Evolutionary conservation across 495 filamentous ascomycete species (phyloP).

Genomic region (Hyaloscypha finlandica): DNA sequence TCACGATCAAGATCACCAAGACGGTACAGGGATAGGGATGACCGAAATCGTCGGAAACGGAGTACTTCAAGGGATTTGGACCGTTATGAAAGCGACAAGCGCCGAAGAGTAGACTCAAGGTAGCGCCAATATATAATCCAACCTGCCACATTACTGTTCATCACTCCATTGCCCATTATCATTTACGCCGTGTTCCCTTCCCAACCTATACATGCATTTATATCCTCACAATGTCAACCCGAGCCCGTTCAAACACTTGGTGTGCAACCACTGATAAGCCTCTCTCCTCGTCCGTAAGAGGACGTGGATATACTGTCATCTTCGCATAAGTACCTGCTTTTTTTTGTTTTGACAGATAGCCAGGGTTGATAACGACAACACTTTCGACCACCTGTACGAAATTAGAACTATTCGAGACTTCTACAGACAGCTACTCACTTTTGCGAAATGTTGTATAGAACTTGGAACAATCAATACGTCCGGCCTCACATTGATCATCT

Average conservation of each 20-base stretch:
- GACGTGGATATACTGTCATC: conserved; percentile 67
- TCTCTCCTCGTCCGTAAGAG: conserved; percentile 59
- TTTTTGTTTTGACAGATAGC: conserved; percentile 78
- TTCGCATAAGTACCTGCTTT: conserved; percentile 80
- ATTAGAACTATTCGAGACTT: background rate
- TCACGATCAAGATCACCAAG: conserved; percentile 44
- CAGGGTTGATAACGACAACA: conserved; percentile 85
- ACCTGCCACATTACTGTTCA: conserved; percentile 8
- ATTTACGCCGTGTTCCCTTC: conserved; percentile 5
- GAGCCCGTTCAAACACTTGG: conserved; percentile 76
- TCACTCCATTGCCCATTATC: conserved; percentile 10
- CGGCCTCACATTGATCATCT: conserved; percentile 81
- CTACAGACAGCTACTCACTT: conserved; percentile 54
- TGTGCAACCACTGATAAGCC: conserved; percentile 46
- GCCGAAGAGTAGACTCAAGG: conserved; percentile 57
- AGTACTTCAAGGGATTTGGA: conserved; percentile 64
- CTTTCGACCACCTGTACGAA: conserved; percentile 65
- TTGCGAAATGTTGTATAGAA: conserved; percentile 79
- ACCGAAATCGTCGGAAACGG: conserved; percentile 58
- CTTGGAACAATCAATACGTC: conserved; percentile 88
- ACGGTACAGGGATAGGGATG: conserved; percentile 52
- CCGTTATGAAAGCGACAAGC: conserved; percentile 62
- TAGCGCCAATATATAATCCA: conserved; percentile 23
- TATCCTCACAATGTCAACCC: conserved; percentile 83
- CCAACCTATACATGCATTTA: conserved; percentile 34